Evolutionary conservation across 768 basidiomycete genomes (phyloP).

Genomic region (Pisolithus marmoratus): DNA sequence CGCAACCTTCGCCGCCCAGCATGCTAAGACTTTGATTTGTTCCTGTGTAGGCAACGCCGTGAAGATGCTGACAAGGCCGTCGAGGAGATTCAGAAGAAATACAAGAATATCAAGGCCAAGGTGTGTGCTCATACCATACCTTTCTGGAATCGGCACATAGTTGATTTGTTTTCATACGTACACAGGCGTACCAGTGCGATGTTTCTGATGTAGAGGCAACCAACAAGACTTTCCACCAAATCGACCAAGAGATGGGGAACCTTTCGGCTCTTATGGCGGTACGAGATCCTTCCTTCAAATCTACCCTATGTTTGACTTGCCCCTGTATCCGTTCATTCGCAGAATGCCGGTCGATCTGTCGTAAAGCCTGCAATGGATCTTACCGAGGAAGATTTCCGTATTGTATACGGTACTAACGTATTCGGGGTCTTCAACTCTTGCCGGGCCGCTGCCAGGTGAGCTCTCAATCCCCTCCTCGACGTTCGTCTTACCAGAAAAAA

Average conservation of each 20-base stretch:
- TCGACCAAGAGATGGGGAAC: slow-evolving; percentile 42
- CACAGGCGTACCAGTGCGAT: slow-evolving; percentile 59
- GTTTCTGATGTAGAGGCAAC: slow-evolving; percentile 44
- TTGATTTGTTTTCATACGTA: neutral
- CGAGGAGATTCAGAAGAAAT: slow-evolving; percentile 40
- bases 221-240: slow-evolving; percentile 38
- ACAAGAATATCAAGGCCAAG: slow-evolving; percentile 37
- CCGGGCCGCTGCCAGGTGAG: slow-evolving; percentile 51
- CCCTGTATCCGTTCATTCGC: neutral
- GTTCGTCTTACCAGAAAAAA: neutral
- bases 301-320: neutral
- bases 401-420: slow-evolving; percentile 55
- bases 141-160: neutral
- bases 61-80: slow-evolving; percentile 45
- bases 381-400: slow-evolving; percentile 47
- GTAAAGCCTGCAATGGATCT: slow-evolving; percentile 59
- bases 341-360: slow-evolving; percentile 62
- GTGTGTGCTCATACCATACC: slow-evolving; percentile 7
- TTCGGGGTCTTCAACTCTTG: slow-evolving; percentile 62
- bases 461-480: neutral
- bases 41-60: neutral
- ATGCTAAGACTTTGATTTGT: neutral
- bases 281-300: neutral
- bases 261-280: slow-evolving; percentile 57
- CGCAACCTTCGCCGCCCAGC: neutral